phyloP scores from a whole-genome alignment of 768 basidiomycete genomes.

The Chalciporus chontae region DNA sequence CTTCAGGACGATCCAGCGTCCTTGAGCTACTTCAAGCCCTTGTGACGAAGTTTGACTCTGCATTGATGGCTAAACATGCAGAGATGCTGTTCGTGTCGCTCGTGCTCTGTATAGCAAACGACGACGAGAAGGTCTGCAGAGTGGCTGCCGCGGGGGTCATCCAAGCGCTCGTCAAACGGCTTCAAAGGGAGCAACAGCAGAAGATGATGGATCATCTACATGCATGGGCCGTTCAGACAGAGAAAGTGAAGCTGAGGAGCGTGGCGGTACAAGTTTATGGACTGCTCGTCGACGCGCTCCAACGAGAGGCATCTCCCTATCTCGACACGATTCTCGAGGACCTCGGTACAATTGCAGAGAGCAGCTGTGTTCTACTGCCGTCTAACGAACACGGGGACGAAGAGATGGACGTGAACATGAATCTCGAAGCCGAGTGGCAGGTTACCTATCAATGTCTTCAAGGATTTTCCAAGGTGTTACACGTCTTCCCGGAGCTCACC shows the following conservation, averaged over 20 bases:
- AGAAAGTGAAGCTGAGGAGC: conserved; percentile 58
- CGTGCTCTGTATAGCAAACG: conserved; percentile 92
- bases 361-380: conserved; percentile 3
- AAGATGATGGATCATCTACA: conserved; percentile 68
- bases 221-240: conserved; percentile 68
- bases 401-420: conserved; percentile 36
- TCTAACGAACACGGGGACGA: conserved; percentile 31
- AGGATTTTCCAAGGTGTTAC: conserved; percentile 59
- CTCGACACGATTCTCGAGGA: conserved; percentile 53
- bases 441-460: conserved; percentile 77
- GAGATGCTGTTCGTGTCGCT: conserved; percentile 89
- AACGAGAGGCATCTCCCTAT: conserved; percentile 43
- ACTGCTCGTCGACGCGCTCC: conserved; percentile 68
- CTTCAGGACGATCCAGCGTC: conserved; percentile 89
- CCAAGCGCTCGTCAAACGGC: conserved; percentile 66
- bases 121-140: conserved; percentile 84
- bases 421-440: conserved; percentile 72
- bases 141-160: conserved; percentile 85
- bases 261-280: conserved; percentile 84
- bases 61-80: conserved; percentile 71
- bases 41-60: conserved; percentile 76
- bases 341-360: conserved; percentile 35
- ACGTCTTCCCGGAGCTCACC: conserved; percentile 49
- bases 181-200: conserved; percentile 57
- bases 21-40: conserved; percentile 89